Percentiles rank a stretch among this genome's conserved stretches.
phyloP scores from a whole-genome alignment of 108 stramenopile species.

The Nitzschia putrida region DNA sequence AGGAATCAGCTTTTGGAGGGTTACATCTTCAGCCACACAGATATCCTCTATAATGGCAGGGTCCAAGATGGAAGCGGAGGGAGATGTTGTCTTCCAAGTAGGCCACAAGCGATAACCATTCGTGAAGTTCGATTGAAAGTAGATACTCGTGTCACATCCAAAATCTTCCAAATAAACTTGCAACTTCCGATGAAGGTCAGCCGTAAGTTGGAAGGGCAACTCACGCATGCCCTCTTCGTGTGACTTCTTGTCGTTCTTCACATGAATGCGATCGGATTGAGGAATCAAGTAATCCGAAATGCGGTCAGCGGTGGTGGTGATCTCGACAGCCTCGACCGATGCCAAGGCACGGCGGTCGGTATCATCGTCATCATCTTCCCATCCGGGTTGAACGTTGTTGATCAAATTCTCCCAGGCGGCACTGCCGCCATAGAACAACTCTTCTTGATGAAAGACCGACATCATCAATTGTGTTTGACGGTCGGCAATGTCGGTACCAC shows the following conservation, averaged over 20 bases:
- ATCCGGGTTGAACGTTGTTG: conserved; percentile 39
- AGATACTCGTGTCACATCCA: conserved; percentile 28
- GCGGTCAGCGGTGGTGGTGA: not conserved
- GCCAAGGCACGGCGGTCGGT: not conserved
- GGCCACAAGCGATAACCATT: conserved; percentile 36
- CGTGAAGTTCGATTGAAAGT: conserved; percentile 4
- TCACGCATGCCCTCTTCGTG: not conserved
- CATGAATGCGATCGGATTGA: not conserved
- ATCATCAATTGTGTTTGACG: conserved; percentile 43
- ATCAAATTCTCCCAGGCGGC: conserved; percentile 39
- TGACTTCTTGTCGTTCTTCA: not conserved
- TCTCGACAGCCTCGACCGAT: too few relatives aligned
- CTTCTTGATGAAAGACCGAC: conserved; percentile 9
- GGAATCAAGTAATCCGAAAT: not conserved
- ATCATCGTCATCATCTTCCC: conserved; percentile 26
- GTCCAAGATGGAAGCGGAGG: conserved; percentile 5
- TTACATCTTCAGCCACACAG: conserved; percentile 38
- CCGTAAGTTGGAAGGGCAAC: conserved; percentile 2
- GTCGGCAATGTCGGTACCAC: conserved; percentile 49
- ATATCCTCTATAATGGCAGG: conserved; percentile 26
- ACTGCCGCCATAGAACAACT: conserved; percentile 28
- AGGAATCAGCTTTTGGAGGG: conserved; percentile 31
- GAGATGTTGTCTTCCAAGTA: conserved; percentile 14
- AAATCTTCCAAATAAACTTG: not conserved
- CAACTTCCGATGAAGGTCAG: conserved; percentile 9